Evolutionary conservation across 2,329 filamentous ascomycete species (phyloP).

Genomic region (Alternaria ethzedia): DNA sequence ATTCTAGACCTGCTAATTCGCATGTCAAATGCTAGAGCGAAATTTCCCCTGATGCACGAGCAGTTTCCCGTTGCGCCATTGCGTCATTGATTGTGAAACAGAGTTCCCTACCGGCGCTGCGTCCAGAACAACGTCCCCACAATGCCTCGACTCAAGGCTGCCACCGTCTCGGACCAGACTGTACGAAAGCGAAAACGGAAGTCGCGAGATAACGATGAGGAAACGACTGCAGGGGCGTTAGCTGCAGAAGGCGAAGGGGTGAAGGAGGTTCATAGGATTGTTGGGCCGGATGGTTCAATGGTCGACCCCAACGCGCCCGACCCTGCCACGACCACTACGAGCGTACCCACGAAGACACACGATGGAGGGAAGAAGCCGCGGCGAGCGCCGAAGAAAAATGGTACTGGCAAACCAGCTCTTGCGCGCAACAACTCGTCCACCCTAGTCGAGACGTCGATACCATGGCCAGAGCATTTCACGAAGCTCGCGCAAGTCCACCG

Average conservation of each 20-base stretch:
- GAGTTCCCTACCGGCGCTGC: background rate
- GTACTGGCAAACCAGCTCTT: slow-evolving; percentile 46
- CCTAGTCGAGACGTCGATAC: slow-evolving; percentile 59
- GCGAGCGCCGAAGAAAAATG: slow-evolving; percentile 51
- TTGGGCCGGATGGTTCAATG: slow-evolving; percentile 3
- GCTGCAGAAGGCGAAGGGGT: slow-evolving; percentile 11
- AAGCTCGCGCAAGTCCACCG: slow-evolving; percentile 77
- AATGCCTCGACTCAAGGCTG: slow-evolving; percentile 48
- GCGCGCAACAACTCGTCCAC: slow-evolving; percentile 56
- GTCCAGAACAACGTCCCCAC: slow-evolving; percentile 10
- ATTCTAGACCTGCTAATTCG: background rate
- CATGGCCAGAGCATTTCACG: slow-evolving; percentile 80
- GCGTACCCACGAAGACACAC: slow-evolving; percentile 62
- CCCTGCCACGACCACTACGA: slow-evolving; percentile 47
- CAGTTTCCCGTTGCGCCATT: slow-evolving; percentile 12
- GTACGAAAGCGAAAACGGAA: slow-evolving; percentile 54
- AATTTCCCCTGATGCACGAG: background rate
- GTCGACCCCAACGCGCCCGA: background rate
- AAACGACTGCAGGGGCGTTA: slow-evolving; percentile 18
- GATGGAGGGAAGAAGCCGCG: slow-evolving; percentile 63
- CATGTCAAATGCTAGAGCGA: background rate
- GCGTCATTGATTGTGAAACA: slow-evolving; percentile 34
- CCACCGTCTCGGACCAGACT: slow-evolving; percentile 53
- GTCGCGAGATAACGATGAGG: slow-evolving; percentile 31
- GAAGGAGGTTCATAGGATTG: slow-evolving; percentile 3